These are phyloP conservation scores for Hypoxylon sp. DNA, from an alignment of 2,329 filamentous ascomycete genomes.

Conservation along the genomic window DNA sequence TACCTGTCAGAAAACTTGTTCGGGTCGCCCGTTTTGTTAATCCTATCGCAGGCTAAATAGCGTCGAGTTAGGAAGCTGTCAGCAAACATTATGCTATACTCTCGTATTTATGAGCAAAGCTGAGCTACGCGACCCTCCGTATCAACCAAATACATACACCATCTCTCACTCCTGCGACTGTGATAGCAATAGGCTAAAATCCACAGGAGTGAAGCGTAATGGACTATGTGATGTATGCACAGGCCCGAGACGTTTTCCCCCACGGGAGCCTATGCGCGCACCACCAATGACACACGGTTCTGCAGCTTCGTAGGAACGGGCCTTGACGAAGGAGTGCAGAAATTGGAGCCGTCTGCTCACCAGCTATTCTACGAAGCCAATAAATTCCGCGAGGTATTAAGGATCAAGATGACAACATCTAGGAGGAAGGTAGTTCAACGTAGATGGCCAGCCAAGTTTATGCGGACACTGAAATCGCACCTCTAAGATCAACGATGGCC, in stretches of 20 bases:
- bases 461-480: conserved; percentile 4
- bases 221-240: conserved; percentile 2
- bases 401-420: conserved; percentile 9
- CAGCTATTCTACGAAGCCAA: too few species aligned
- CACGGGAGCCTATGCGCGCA: background rate
- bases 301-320: conserved; percentile 3
- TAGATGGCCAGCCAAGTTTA: too few species aligned
- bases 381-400: background rate
- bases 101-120: too few species aligned
- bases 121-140: too few species aligned
- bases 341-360: too few species aligned
- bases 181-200: conserved; percentile 7
- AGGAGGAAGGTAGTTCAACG: too few species aligned
- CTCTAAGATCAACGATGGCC: conserved; percentile 3
- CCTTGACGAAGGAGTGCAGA: too few species aligned
- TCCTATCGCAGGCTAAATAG: conserved; percentile 1
- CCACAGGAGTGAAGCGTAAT: conserved; percentile 6
- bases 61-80: conserved; percentile 1
- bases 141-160: too few species aligned
- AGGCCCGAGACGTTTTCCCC: conserved; percentile 4
- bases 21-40: conserved; percentile 3
- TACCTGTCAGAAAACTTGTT: conserved; percentile 12
- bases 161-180: background rate
- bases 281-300: conserved; percentile 1
- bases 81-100: too few species aligned